These are phyloP conservation scores for Quercus lobata DNA, from an alignment of 331 rosid species.

Conservation along the genomic window DNA sequence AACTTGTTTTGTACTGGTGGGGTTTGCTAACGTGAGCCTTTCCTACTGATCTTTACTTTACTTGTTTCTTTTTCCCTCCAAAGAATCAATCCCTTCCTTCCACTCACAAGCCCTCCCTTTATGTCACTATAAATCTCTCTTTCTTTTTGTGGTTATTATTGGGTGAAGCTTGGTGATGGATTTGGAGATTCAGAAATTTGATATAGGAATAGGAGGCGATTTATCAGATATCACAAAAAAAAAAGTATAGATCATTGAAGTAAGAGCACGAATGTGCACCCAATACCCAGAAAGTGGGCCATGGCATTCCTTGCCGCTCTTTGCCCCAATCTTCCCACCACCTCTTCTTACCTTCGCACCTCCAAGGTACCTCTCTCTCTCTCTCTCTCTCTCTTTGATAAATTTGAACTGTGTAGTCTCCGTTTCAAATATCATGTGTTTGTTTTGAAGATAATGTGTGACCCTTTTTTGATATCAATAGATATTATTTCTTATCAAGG, in stretches of 20 bases:
- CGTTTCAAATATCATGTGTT: too few relatives aligned
- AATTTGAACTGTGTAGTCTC: too few relatives aligned
- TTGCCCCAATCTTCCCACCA: conserved; percentile 27
- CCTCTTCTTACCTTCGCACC: conserved; percentile 28
- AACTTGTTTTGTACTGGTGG: too few relatives aligned
- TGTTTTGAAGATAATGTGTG: too few relatives aligned
- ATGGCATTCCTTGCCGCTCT: conserved; percentile 58
- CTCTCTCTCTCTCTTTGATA: not conserved
- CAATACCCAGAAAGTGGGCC: not conserved
- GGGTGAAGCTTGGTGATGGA: not conserved
- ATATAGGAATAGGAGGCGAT: not conserved
- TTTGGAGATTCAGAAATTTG: not conserved
- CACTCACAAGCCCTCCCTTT: too few relatives aligned
- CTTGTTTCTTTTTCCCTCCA: too few relatives aligned
- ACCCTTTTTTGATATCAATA: too few relatives aligned
- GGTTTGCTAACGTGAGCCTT: too few relatives aligned
- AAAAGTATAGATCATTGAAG: not conserved
- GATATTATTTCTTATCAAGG: too few relatives aligned
- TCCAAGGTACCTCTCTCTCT: conserved; percentile 41
- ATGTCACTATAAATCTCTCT: too few relatives aligned
- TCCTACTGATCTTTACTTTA: too few relatives aligned
- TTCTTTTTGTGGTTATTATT: not conserved
- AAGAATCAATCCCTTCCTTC: too few relatives aligned
- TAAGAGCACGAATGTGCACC: conserved; percentile 19
- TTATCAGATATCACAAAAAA: not conserved